phyloP scores from a whole-genome alignment of 345 rosid species.

The Melaleuca alternifolia region DNA sequence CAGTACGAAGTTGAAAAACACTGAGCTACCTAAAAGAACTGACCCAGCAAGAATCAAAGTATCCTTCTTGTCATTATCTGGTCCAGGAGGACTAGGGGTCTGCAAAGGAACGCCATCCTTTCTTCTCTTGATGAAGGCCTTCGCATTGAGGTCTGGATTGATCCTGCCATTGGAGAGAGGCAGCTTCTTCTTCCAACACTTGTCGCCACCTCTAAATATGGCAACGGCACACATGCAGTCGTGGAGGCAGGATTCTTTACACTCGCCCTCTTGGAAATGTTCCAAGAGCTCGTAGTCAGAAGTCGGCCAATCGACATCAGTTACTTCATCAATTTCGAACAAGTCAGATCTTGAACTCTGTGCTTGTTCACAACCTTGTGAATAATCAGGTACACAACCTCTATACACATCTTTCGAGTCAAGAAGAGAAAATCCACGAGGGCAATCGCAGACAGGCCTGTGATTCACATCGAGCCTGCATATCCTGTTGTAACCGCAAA shows the following conservation, averaged over 20 bases:
- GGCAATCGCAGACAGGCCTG: conserved; percentile 15
- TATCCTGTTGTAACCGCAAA: conserved; percentile 21
- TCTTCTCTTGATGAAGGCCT: conserved; percentile 15
- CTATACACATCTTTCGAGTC: conserved; percentile 2
- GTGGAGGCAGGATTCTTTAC: conserved; percentile 16
- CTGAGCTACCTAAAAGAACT: conserved; percentile 16
- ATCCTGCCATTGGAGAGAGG: conserved; percentile 25
- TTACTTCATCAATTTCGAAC: not conserved
- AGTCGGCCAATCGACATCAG: conserved; percentile 11
- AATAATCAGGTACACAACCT: conserved; percentile 10
- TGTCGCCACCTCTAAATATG: not conserved
- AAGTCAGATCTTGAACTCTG: not conserved
- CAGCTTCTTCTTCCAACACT: conserved; percentile 29
- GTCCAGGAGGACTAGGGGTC: not conserved
- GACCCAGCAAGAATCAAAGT: conserved; percentile 7
- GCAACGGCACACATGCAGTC: conserved; percentile 28
- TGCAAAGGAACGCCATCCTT: not conserved
- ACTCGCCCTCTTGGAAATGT: conserved; percentile 6
- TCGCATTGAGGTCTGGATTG: not conserved
- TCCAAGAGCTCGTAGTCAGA: conserved; percentile 13
- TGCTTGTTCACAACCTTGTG: conserved; percentile 4
- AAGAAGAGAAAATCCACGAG: conserved; percentile 2
- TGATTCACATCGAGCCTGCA: conserved; percentile 1
- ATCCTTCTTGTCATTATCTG: not conserved
- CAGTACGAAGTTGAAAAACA: conserved; percentile 8